These are phyloP conservation scores for Lichtheimia hyalospora DNA, from an alignment of 371 early-diverging fungal species.

Conservation along the genomic window DNA sequence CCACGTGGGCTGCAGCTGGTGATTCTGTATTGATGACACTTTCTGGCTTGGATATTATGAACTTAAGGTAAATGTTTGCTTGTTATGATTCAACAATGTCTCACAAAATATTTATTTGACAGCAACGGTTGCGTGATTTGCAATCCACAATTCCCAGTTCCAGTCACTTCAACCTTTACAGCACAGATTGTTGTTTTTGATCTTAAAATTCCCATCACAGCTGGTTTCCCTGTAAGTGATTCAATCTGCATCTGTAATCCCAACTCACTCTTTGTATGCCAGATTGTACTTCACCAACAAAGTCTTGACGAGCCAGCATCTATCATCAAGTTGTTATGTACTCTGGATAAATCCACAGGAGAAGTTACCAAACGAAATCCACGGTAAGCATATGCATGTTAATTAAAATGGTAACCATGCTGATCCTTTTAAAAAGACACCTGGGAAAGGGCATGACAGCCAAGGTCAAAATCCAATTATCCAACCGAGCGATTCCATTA, in stretches of 20 bases:
- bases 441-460: constrained; percentile 81
- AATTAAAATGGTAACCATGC: too few relatives aligned
- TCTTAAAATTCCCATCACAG: constrained; percentile 83
- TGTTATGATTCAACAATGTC: too few relatives aligned
- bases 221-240: constrained; percentile 79
- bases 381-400: constrained; percentile 32
- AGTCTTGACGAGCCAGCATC: constrained; percentile 78
- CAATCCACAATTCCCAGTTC: constrained; percentile 62
- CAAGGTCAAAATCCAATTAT: constrained; percentile 74
- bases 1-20: constrained; percentile 91
- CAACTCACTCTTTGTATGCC: neutral
- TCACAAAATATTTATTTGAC: neutral
- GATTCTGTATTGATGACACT: constrained; percentile 84
- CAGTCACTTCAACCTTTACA: constrained; percentile 70
- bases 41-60: constrained; percentile 76
- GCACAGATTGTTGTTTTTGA: constrained; percentile 94
- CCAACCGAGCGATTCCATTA: constrained; percentile 75
- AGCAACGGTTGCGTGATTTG: constrained; percentile 84
- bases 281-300: constrained; percentile 81
- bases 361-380: constrained; percentile 84
- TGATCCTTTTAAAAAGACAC: constrained; percentile 38
- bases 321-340: constrained; percentile 69
- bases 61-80: constrained; percentile 59
- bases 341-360: constrained; percentile 83
- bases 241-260: neutral